Conservation (phyloP, 2,329 filamentous ascomycete genomes). For the Acrocalymma vagum region DNA sequence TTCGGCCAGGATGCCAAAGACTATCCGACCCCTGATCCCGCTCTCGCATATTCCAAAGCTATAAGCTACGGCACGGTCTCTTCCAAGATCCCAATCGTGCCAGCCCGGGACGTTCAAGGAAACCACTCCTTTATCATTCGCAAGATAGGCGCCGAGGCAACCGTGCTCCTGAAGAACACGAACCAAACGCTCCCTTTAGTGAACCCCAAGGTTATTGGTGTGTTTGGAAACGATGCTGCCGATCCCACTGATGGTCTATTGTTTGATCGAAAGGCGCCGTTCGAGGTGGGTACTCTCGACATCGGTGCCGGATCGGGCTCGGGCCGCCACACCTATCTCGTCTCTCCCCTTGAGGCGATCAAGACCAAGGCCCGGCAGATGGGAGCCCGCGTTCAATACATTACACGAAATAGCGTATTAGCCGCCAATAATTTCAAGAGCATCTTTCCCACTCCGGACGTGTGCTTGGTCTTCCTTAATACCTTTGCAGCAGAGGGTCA, state of each 20-base stretch:
- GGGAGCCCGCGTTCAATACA: constrained; percentile 47
- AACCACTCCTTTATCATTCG: constrained; percentile 52
- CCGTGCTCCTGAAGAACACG: constrained; percentile 59
- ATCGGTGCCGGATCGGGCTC: constrained; percentile 50
- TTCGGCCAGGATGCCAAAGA: constrained; percentile 50
- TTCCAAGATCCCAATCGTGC: constrained; percentile 56
- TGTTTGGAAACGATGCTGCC: constrained; percentile 56
- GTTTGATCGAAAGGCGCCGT: constrained; percentile 39
- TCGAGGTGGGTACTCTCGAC: constrained; percentile 46
- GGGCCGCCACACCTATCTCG: constrained; percentile 49
- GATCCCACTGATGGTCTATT: no score
- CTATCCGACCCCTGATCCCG: constrained; percentile 33
- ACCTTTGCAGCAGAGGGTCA: constrained; percentile 51
- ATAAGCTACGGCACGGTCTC: constrained; percentile 39
- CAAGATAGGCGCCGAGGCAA: constrained; percentile 50
- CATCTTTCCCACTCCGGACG: constrained; percentile 46
- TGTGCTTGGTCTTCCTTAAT: constrained; percentile 67
- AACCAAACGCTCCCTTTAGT: constrained; percentile 63
- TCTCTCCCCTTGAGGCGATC: constrained; percentile 52
- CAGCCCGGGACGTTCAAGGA: constrained; percentile 50
- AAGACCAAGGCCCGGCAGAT: constrained; percentile 35
- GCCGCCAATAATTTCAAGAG: constrained; percentile 46
- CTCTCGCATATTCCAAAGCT: no score
- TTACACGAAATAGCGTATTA: constrained; percentile 44
- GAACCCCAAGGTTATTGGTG: constrained; percentile 48